Evolutionary conservation across 2,329 filamentous ascomycete species (phyloP), one percentile per base, ranked within the genome.

Genomic region (Ophiostoma sp.): DNA sequence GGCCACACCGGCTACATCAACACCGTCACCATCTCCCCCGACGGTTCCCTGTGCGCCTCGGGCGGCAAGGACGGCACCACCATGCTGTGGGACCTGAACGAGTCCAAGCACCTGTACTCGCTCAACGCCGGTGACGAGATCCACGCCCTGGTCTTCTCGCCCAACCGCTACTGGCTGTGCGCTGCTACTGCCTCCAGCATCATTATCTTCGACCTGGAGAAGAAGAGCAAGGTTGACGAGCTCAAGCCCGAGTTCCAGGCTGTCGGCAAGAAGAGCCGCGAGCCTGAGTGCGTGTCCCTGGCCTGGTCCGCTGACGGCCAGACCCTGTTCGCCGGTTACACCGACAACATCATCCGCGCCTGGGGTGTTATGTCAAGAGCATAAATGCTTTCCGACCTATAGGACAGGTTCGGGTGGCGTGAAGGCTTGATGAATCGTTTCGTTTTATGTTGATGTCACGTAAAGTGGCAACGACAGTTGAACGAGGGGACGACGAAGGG

Each of bases 171-270:
- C 94, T 99, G 96, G 96, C 92, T 99, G 80, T 99, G 96, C 91
- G 96, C 96, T 83, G 96, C 96, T 84, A 99, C 96, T 78, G 90
- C 94, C 83, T 93, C 90, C 88, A 94, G 91, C 90, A 98, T 99
- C 91, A 98, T 98, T 91, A 98, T 99, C 90, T 99, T 99, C 88
- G 96, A 99, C 84, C 91, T 99, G 80, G 96, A 99, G 94, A 99
- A 99, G 95, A 99, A 99, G 95, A 97, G 92, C 92, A 98, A 98
- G 93, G 95, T 98, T 83, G 95, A 98, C 82, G 96, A 98, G 91
- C 92, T 99, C 86, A 98, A 97, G 92, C 95, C 95, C 80, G 96
- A 99, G 86, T 97, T 96, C 89, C 89, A 94, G 83, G 90, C 94
- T 84, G 92, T 94, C 84, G 93, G 95, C 88, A 97, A 97, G 94